phyloP scores from a whole-genome alignment of 106 monocot genomes.

The Gastrodia elata region DNA sequence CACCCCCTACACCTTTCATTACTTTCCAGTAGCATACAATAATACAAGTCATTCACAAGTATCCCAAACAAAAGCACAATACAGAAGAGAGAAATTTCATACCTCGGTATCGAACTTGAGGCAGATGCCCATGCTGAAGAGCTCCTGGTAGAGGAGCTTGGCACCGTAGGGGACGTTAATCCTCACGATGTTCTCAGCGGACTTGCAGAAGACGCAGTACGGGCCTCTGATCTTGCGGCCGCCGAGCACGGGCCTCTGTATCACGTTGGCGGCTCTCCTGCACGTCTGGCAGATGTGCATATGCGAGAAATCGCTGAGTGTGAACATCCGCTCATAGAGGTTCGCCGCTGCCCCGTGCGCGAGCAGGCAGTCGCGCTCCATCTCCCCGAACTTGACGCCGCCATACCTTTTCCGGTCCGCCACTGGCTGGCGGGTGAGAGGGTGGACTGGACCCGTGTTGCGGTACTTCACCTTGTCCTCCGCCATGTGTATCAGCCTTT shows the following conservation, averaged over 20 bases:
- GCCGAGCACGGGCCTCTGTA: constrained; percentile 47
- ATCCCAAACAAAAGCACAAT: too few species aligned
- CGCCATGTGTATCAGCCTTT: constrained; percentile 91
- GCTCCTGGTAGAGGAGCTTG: constrained; percentile 81
- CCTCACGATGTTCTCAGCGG: constrained; percentile 74
- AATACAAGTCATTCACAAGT: too few species aligned
- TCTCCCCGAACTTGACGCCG: constrained; percentile 91
- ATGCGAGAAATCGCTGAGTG: constrained; percentile 83
- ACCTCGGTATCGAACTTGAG: constrained; percentile 82
- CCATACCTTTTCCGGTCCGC: constrained; percentile 84
- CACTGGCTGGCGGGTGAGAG: constrained; percentile 84
- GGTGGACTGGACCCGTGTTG: constrained; percentile 95
- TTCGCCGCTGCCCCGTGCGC: constrained; percentile 93
- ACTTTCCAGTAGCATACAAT: too few species aligned
- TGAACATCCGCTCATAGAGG: constrained; percentile 81
- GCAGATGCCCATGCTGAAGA: constrained; percentile 94
- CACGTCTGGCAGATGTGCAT: constrained; percentile 83
- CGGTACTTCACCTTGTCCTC: constrained; percentile 97
- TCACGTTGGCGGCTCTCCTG: constrained; percentile 55
- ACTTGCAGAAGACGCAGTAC: constrained; percentile 70
- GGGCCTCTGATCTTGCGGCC: constrained; percentile 68
- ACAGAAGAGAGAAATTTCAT: too few species aligned
- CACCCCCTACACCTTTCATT: too few species aligned
- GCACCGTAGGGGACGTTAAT: constrained; percentile 86
- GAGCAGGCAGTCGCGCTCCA: constrained; percentile 94